Percentiles rank a stretch among this genome's conserved stretches.
Evolutionary conservation across 352 stramenopile genomes (phyloP).

Genomic region (Phytophthora europaea): DNA sequence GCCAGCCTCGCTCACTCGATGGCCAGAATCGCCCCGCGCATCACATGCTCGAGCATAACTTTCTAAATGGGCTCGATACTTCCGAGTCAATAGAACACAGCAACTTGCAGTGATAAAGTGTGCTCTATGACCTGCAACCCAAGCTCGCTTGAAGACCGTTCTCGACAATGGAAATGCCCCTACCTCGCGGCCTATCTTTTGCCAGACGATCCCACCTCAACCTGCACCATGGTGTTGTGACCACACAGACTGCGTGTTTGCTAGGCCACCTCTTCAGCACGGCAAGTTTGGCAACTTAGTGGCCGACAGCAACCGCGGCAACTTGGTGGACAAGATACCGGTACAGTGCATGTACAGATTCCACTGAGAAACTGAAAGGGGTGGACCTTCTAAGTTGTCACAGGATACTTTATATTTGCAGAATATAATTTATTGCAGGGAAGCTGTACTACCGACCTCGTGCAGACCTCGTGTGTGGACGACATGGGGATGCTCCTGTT

Average conservation of each 20-base stretch:
- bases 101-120: neutral
- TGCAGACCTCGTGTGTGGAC: too few species aligned
- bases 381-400: too few species aligned
- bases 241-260: slow-evolving; percentile 2
- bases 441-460: too few species aligned
- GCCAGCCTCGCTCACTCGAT: neutral
- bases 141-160: neutral
- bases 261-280: neutral
- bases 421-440: too few species aligned
- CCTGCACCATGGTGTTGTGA: neutral
- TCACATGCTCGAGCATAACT: slow-evolving; percentile 1
- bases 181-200: neutral
- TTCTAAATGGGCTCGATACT: neutral
- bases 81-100: neutral
- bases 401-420: too few species aligned
- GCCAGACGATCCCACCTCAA: neutral
- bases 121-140: neutral
- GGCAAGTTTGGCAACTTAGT: too few species aligned
- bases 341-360: too few species aligned
- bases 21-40: slow-evolving; percentile 10
- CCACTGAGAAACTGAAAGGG: too few species aligned
- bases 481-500: too few species aligned
- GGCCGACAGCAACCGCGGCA: too few species aligned
- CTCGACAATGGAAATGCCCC: neutral
- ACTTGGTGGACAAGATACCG: neutral